Base-by-base conservation (phyloP, 2,329 filamentous ascomycete genomes). In the Cordyceps cicadae region DNA sequence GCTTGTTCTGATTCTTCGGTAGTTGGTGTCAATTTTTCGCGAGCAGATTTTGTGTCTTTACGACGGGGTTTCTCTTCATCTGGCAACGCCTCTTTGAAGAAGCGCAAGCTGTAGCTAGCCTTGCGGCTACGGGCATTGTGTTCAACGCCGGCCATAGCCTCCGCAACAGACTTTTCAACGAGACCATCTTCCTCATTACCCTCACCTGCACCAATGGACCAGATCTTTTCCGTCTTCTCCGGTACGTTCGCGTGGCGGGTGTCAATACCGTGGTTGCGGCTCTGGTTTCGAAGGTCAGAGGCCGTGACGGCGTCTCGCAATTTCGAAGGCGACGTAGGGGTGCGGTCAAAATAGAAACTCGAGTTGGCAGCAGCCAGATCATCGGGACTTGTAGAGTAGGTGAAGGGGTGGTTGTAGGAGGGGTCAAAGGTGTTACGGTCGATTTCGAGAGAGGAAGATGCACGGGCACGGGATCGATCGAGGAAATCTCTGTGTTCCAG, bases 41-140 rank as follows among this genome's bases (percentile, higher is more conserved):
- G 75, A 11, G 67, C 64, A 0, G 66, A 63, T 51, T 67, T 75
- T 37, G 70, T 70, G 12, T 85, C 84, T 64, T 76, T 81, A 65
- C 79, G 81, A 66, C 80, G 82, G 48, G 72, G 68, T 67, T 81
- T 81, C 50, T 87, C 83, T 58, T 85, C 81, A 3, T 71, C 69
- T n/a, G 83, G 83, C 19, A 87, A 72, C 39, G 83, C 85, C 70
- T 87, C 84, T 63, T 84, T 85, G 75, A 88, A 88, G 67, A 87
- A 85, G 2, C 85, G 79, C 62, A 88, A 74, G 64, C 83, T 86
- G 70, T 87, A 85, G 66, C 84, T 87, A 45, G 85, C 81, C 71
- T 87, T 88, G 65, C 85, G 81, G 67, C 85, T 89, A 58, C 85
- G 81, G 51, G 81, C 81, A 67, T 82, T 86, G 66, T 78, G 83